Evolutionary conservation across 495 filamentous ascomycete genomes (phyloP).

Genomic region (Lophiostoma macrostomum): DNA sequence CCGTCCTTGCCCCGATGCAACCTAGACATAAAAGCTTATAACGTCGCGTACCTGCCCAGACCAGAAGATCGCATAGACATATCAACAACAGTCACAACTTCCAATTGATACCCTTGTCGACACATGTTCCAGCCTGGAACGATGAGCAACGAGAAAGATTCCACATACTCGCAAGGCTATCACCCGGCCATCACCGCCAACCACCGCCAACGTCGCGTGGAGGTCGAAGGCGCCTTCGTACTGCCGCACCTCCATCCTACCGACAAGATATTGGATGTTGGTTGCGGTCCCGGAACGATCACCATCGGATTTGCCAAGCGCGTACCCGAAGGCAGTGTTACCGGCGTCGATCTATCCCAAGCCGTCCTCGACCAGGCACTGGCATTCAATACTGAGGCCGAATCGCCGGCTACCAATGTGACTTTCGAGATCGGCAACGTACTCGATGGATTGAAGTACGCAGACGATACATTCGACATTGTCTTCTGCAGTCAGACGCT

Average conservation of each 20-base stretch:
- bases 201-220: slow-evolving; percentile 50
- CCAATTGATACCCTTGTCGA: too few species aligned
- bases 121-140: too few species aligned
- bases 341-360: slow-evolving; percentile 44
- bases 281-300: slow-evolving; percentile 58
- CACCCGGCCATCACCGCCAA: neutral
- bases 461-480: slow-evolving; percentile 54
- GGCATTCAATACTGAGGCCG: slow-evolving; percentile 8
- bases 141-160: neutral
- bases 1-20: too few species aligned
- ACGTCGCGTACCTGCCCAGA: too few species aligned
- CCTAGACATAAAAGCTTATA: too few species aligned
- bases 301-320: slow-evolving; percentile 49
- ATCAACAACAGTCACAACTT: too few species aligned
- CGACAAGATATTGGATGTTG: slow-evolving; percentile 55
- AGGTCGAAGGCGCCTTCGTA: slow-evolving; percentile 51
- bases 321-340: slow-evolving; percentile 48
- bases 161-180: slow-evolving; percentile 1
- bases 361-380: slow-evolving; percentile 43
- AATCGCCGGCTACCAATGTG: slow-evolving; percentile 34
- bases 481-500: slow-evolving; percentile 56
- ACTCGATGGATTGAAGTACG: slow-evolving; percentile 45
- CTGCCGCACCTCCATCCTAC: slow-evolving; percentile 47
- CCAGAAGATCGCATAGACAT: too few species aligned
- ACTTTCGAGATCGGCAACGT: slow-evolving; percentile 46